These are phyloP conservation scores for Cucurbita pepo DNA, from an alignment of 306 rosid genomes.

Conservation along the genomic window DNA sequence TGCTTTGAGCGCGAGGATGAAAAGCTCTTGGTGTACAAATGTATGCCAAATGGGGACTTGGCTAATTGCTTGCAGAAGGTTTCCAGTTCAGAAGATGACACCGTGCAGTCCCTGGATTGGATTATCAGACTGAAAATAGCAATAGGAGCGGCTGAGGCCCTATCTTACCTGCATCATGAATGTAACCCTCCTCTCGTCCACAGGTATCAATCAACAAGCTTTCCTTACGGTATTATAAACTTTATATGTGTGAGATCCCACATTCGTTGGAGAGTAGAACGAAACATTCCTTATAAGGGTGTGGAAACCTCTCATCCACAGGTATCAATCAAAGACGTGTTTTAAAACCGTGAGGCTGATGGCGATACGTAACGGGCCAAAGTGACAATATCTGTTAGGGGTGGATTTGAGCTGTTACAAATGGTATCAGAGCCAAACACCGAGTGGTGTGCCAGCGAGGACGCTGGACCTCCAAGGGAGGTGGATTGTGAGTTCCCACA, in stretches of 20 bases:
- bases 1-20: constrained; percentile 68
- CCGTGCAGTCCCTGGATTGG: constrained; percentile 66
- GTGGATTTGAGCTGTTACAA: too few species aligned
- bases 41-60: constrained; percentile 78
- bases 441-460: too few species aligned
- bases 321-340: too few species aligned
- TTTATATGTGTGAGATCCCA: neutral
- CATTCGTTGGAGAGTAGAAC: too few species aligned
- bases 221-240: neutral
- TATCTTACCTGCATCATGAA: constrained; percentile 62
- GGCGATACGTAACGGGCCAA: too few species aligned
- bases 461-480: too few species aligned
- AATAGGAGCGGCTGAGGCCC: constrained; percentile 82
- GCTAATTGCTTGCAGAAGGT: constrained; percentile 52
- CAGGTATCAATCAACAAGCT: constrained; percentile 37
- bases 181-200: constrained; percentile 79
- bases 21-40: constrained; percentile 68
- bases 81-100: constrained; percentile 21
- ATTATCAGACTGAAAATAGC: constrained; percentile 90
- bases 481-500: too few species aligned
- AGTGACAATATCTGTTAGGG: too few species aligned
- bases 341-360: too few species aligned
- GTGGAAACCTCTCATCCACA: too few species aligned
- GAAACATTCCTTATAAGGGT: too few species aligned
- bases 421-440: too few species aligned